Percentiles rank a stretch among this genome's conserved stretches.
Evolutionary conservation across 1,284 basidiomycete species (phyloP).

Genomic region (Xanthoconium separans): DNA sequence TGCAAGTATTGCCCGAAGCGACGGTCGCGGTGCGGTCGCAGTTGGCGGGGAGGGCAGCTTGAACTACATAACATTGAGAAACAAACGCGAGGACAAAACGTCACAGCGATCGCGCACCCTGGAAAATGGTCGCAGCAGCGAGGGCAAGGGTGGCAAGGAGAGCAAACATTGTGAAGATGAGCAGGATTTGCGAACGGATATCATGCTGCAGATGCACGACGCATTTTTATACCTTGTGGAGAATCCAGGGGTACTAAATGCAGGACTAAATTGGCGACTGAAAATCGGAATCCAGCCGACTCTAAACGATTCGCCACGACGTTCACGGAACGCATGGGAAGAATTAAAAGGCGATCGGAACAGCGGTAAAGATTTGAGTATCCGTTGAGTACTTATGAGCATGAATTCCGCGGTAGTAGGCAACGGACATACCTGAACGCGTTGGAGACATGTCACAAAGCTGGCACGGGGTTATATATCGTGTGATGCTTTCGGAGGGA

Average conservation of each 20-base stretch:
- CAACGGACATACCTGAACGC: too few relatives aligned
- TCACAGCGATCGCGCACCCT: constrained; percentile 15
- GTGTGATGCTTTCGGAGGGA: too few relatives aligned
- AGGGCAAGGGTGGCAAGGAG: constrained; percentile 17
- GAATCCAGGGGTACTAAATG: not conserved
- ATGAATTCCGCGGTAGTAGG: not conserved
- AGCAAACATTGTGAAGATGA: constrained; percentile 17
- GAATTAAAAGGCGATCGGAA: not conserved
- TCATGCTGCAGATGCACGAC: not conserved
- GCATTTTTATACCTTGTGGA: constrained; percentile 21
- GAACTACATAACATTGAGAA: constrained; percentile 11
- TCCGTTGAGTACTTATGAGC: not conserved
- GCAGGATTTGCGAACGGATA: not conserved
- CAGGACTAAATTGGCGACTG: not conserved
- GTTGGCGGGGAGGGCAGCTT: constrained; percentile 18
- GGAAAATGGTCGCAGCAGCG: constrained; percentile 6
- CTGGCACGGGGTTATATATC: too few relatives aligned
- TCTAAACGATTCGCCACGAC: not conserved
- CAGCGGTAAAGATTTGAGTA: not conserved
- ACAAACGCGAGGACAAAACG: not conserved
- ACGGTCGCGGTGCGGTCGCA: constrained; percentile 45
- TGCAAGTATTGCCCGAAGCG: constrained; percentile 21
- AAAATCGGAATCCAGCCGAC: too few relatives aligned
- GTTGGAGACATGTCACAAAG: too few relatives aligned
- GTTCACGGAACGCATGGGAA: not conserved